phyloP scores from a whole-genome alignment of 164 flowering plant genomes.

The Vitis riparia region DNA sequence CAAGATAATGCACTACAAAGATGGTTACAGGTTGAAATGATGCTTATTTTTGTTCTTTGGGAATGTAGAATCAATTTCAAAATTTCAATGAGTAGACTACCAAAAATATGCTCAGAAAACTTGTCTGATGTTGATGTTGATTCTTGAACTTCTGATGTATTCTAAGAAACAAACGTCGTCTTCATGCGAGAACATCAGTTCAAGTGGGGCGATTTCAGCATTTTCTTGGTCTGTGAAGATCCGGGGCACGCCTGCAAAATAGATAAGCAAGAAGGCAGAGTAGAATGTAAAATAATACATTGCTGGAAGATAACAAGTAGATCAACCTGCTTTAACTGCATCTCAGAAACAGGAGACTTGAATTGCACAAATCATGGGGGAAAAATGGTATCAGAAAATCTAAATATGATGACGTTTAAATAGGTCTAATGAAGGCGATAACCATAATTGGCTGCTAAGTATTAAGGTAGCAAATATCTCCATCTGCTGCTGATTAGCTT shows the following conservation, averaged over 20 bases:
- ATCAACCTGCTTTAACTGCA: not conserved
- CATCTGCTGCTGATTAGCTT: no score
- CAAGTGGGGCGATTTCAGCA: conserved; percentile 62
- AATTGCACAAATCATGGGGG: not conserved
- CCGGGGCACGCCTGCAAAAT: conserved; percentile 76
- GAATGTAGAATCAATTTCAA: not conserved
- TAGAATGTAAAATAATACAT: not conserved
- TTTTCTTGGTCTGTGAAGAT: conserved; percentile 75
- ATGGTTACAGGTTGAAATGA: not conserved
- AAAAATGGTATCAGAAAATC: not conserved
- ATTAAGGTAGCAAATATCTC: no score
- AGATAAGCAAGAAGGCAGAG: conserved; percentile 2
- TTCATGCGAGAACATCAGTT: conserved; percentile 38
- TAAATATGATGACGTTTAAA: not conserved
- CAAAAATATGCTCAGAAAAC: conserved; percentile 42
- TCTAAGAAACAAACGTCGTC: conserved; percentile 57
- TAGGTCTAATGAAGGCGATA: no score
- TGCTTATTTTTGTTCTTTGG: not conserved
- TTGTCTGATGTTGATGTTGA: conserved; percentile 93
- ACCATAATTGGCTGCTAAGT: no score
- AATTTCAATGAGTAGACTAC: not conserved
- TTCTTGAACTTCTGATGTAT: conserved; percentile 82
- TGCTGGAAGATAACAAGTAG: not conserved
- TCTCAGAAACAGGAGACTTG: not conserved
- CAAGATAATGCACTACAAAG: no score